Evolutionary conservation across 2,329 filamentous ascomycete genomes (phyloP).

Genomic region (Stemphylium vesicarium): DNA sequence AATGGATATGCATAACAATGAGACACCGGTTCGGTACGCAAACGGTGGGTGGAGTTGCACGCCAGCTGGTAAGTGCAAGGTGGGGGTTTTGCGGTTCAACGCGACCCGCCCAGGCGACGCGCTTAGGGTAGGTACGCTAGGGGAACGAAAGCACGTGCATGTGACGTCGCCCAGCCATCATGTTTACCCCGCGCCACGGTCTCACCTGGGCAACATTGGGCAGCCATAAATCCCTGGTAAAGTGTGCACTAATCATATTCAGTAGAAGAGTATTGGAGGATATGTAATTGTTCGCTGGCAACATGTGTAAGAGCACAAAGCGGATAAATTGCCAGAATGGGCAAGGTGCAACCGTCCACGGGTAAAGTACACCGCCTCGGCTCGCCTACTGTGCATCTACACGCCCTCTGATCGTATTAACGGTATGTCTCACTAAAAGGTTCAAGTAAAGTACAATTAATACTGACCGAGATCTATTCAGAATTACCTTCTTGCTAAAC

Average conservation of each 20-base stretch:
- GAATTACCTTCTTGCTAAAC: background rate
- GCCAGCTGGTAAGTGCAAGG: no score
- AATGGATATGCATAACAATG: no score
- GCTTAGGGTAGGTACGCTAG: background rate
- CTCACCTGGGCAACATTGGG: background rate
- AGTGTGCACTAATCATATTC: no score
- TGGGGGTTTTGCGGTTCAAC: background rate
- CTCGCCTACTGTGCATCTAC: background rate
- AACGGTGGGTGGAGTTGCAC: background rate
- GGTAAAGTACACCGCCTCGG: background rate
- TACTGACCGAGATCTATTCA: background rate
- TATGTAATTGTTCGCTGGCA: background rate
- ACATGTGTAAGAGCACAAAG: background rate
- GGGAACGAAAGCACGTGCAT: constrained; percentile 9
- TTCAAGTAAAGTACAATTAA: background rate
- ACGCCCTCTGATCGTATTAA: background rate
- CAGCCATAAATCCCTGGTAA: background rate
- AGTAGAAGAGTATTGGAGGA: background rate
- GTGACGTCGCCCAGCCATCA: background rate
- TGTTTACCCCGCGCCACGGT: background rate
- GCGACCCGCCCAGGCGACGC: background rate
- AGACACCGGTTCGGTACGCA: background rate
- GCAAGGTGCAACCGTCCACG: background rate
- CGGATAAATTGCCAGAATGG: constrained; percentile 8
- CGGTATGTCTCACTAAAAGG: background rate